Evolutionary conservation across 129 eudicot species (phyloP).

Genomic region (Pittosporum tobira): DNA sequence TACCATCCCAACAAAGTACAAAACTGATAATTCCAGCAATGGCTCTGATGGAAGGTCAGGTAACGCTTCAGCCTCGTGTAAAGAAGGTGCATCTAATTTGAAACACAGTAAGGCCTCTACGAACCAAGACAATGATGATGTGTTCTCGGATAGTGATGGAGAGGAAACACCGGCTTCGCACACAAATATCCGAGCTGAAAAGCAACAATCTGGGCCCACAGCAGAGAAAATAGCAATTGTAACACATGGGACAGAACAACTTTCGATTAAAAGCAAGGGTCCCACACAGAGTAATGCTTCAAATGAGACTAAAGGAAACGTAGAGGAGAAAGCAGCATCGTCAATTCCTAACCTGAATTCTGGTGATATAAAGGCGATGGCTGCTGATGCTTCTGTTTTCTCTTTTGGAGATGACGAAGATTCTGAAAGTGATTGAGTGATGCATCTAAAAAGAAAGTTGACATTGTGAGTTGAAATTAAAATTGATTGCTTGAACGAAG

Average conservation of each 20-base stretch:
- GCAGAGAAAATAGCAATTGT: constrained; percentile 15
- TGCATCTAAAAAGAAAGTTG: neutral
- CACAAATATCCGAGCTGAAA: too few species aligned
- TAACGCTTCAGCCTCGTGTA: constrained; percentile 25
- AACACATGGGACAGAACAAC: constrained; percentile 33
- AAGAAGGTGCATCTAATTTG: constrained; percentile 19
- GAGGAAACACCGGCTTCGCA: constrained; percentile 38
- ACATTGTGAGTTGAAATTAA: neutral
- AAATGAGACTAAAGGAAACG: constrained; percentile 13
- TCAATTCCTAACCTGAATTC: constrained; percentile 35
- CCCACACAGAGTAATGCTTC: constrained; percentile 23
- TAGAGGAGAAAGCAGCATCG: constrained; percentile 12
- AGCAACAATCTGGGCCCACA: constrained; percentile 18
- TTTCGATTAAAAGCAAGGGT: constrained; percentile 32
- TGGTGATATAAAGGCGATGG: constrained; percentile 82
- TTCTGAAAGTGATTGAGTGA: constrained; percentile 71
- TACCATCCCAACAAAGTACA: constrained; percentile 35
- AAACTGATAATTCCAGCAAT: constrained; percentile 14
- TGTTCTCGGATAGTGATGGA: constrained; percentile 78
- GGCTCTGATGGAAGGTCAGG: constrained; percentile 25
- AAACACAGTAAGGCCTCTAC: constrained; percentile 26
- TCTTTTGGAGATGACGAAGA: constrained; percentile 95
- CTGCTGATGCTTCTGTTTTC: constrained; percentile 97
- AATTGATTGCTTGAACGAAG: neutral
- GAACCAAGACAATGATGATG: constrained; percentile 55